Evolutionary conservation across 495 filamentous ascomycete genomes (phyloP).

Genomic region (Talaromyces thailandensis): DNA sequence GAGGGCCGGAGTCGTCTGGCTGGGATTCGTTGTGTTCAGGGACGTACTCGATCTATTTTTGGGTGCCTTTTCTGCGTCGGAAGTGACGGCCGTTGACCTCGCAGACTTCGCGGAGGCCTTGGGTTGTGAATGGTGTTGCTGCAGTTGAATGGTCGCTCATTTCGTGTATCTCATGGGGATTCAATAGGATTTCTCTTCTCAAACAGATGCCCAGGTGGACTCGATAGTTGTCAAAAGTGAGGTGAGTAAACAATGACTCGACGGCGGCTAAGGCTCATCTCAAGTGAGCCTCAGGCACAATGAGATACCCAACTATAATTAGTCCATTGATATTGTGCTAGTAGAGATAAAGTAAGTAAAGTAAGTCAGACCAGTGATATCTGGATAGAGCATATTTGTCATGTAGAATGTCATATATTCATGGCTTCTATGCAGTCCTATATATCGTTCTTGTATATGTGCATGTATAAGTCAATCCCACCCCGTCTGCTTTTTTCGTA

Average conservation of each 20-base stretch:
- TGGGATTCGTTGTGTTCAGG: not conserved
- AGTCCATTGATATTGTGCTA: too few relatives aligned
- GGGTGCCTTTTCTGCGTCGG: constrained; percentile 6
- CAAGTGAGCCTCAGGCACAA: not conserved
- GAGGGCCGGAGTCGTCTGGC: not conserved
- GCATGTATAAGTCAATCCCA: not conserved
- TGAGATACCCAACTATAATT: not conserved
- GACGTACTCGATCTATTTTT: constrained; percentile 7
- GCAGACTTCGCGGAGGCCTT: constrained; percentile 14
- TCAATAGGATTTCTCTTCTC: not conserved
- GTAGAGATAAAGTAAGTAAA: too few relatives aligned
- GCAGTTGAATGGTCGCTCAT: not conserved
- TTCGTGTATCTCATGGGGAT: not conserved
- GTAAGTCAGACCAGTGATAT: too few relatives aligned
- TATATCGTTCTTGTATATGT: not conserved
- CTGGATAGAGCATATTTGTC: not conserved
- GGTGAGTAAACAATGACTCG: not conserved
- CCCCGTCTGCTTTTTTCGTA: not conserved
- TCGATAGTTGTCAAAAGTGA: not conserved
- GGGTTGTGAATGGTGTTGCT: constrained; percentile 6
- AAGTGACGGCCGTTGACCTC: constrained; percentile 13
- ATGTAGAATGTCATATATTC: not conserved
- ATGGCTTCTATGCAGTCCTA: not conserved
- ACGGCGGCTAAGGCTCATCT: not conserved
- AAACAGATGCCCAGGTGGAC: not conserved